Evolutionary conservation across 331 rosid genomes (phyloP).

Genomic region (Prunus yedoensis): DNA sequence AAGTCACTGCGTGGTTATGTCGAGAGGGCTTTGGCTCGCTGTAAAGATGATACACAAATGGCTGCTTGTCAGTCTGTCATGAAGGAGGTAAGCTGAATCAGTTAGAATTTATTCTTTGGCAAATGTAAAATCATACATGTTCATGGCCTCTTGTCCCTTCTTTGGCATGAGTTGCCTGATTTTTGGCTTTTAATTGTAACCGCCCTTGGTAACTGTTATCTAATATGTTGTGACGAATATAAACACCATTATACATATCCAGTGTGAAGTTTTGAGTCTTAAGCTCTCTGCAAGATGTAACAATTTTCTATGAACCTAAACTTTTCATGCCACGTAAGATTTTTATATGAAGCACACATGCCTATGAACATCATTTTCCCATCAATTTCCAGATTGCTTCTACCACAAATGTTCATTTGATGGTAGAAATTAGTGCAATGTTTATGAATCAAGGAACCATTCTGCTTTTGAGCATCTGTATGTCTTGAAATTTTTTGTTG

Average conservation of each 20-base stretch:
- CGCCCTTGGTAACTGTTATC: not conserved
- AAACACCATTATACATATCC: not conserved
- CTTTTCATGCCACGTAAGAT: not conserved
- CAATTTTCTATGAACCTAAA: not conserved
- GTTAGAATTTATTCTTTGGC: constrained; percentile 11
- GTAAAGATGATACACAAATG: constrained; percentile 85
- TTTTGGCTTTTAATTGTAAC: not conserved
- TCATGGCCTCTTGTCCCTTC: not conserved
- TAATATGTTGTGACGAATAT: not conserved
- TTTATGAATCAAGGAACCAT: not conserved
- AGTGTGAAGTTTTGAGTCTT: not conserved
- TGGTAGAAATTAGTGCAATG: not conserved
- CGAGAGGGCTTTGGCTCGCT: constrained; percentile 93
- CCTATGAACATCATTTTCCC: not conserved
- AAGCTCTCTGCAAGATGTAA: not conserved
- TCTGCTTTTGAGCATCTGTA: not conserved
- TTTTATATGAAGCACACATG: not conserved
- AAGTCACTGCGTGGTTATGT: constrained; percentile 90
- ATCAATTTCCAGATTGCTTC: not conserved
- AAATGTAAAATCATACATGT: constrained; percentile 4
- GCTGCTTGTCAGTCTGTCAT: constrained; percentile 74
- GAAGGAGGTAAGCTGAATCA: constrained; percentile 68
- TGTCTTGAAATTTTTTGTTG: not conserved
- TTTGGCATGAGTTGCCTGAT: not conserved
- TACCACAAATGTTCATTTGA: not conserved